Evolutionary conservation across 2,329 filamentous ascomycete species (phyloP), one percentile per base, ranked within the genome.

Genomic region (Xylaria multiplex): DNA sequence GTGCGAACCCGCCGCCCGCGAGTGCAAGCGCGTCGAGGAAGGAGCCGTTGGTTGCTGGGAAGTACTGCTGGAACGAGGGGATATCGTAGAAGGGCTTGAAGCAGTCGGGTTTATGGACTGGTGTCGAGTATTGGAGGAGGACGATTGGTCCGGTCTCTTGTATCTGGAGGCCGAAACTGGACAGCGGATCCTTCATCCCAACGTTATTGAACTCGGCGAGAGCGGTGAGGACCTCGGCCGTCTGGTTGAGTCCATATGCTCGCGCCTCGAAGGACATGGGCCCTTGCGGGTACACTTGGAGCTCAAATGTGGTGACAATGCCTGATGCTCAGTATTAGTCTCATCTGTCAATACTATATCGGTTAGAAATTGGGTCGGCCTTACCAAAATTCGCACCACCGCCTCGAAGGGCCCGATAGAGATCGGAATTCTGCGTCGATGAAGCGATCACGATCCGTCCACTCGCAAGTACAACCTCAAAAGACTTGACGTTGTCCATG

Each of bases 321-420:
- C 46, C 46, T 49, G 46, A 49, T 49, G 5, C 19, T 49, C 46
- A 6, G 46, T 49, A 49, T 49, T 49, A 49, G 46, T 49, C 19
- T 49, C 19, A 49, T 27, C 46, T 1, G 8, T 24, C 24, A 49
- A 49, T 49, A 49, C 46, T 6, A 49, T 49, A 49, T 49, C 22
- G 46, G 46, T 49, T 49, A 30, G 46, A 49, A 49, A 49, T 49
- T 27, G 46, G 19, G 46, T 49, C 22, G 19, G 46, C 19, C 46
- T 49, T 49, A 49, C 46, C 46, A 22, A 27, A 49, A 49, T 49
- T 49, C 46, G 46, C 24, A 49, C 22, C 46, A 19, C 46, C 46
- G 22, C 46, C 46, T 49, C 46, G 19, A 49, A 62, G 27, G 8
- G 49, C 59, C 50, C 42, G 37, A 40, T 37, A 62, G 11, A 62